A percentile compares a stretch with the other conserved stretches of the same genome.
Evolutionary conservation across 2,329 filamentous ascomycete species (phyloP).

Genomic region (Cryphonectria nitschkei): DNA sequence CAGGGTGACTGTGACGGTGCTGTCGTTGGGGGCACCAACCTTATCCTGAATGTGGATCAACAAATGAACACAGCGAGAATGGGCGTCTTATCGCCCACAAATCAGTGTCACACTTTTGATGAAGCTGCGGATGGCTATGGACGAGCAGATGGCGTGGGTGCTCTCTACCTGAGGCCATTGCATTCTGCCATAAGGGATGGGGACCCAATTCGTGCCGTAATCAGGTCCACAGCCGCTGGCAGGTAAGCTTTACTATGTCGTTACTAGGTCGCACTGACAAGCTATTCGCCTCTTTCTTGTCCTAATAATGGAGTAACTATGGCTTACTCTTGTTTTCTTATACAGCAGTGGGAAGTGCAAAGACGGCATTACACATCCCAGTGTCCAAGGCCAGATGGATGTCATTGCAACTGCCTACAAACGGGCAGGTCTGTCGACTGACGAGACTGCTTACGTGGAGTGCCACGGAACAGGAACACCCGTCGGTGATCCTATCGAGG

Average conservation of each 20-base stretch:
- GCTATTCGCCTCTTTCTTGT: too few relatives aligned
- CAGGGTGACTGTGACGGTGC: slow-evolving; percentile 36
- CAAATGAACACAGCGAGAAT: slow-evolving; percentile 38
- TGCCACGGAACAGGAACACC: slow-evolving; percentile 26
- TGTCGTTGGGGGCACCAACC: slow-evolving; percentile 37
- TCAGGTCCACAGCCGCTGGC: slow-evolving; percentile 40
- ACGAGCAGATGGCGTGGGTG: slow-evolving; percentile 51
- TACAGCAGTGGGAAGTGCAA: too few relatives aligned
- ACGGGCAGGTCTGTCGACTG: slow-evolving; percentile 44
- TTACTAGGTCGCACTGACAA: too few relatives aligned
- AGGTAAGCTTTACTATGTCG: too few relatives aligned
- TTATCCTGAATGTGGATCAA: slow-evolving; percentile 38
- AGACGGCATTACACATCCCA: slow-evolving; percentile 36
- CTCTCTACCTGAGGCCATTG: slow-evolving; percentile 52
- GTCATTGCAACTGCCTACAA: slow-evolving; percentile 51
- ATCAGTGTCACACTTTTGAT: slow-evolving; percentile 38
- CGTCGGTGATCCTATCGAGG: slow-evolving; percentile 16
- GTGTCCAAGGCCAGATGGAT: slow-evolving; percentile 34
- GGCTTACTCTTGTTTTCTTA: too few relatives aligned
- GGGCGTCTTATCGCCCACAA: slow-evolving; percentile 40
- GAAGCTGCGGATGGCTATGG: slow-evolving; percentile 36
- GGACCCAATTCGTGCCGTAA: slow-evolving; percentile 48
- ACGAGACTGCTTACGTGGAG: slow-evolving; percentile 33
- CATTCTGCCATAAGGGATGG: slow-evolving; percentile 49
- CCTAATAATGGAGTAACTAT: too few relatives aligned